Base-by-base conservation (phyloP, 495 filamentous ascomycete genomes). In the Chaetomium tenue region DNA sequence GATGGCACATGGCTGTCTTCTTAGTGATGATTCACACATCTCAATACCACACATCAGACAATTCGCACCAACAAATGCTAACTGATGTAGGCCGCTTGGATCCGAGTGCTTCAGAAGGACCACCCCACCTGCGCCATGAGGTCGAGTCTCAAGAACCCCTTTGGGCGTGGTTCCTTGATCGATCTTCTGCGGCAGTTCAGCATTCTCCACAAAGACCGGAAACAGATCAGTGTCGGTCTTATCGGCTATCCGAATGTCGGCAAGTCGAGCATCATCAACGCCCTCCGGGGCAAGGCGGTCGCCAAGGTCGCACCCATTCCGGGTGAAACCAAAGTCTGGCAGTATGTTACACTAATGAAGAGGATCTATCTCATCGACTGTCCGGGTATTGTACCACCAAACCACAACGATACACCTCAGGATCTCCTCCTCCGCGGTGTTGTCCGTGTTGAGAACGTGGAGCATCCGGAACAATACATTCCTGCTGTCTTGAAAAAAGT, bases 11-110 rank as follows among this genome's bases (percentile, higher is more conserved):
- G 86, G 88, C 82, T 83, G 84, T 85, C 79, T 89, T 97, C 94
- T 95, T 98, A 98, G 93, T 96, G 88, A 90, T 88, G 91, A 89
- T 88, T 89, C 93, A 95, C 85, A 98, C 93, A 98, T 90, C 69
- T 66, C 61, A 46, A 23, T 62, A 66, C 60, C 25, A 42, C 58
- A 26, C 70, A 25, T n/a, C 63, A 39, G 44, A 51, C 51, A 59
- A 59, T 51, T 58, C 58, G 63, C 15, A 30, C 48, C 22, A 56
- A 58, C 51, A 40, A 25, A 69, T 64, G 60, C 65, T 75, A 54
- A 74, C 66, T 56, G 48, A 37, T 53, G 26, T 37, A 74, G 73
- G 70, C 70, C 60, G 71, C 69, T 16, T 76, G 72, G 74, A 75
- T 74, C 28, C 69, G 69, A 13, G 66, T 65, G 22, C 66, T 75